Evolutionary conservation across 2,329 filamentous ascomycete genomes (phyloP).

Genomic region (Aspergillus phoenicis): DNA sequence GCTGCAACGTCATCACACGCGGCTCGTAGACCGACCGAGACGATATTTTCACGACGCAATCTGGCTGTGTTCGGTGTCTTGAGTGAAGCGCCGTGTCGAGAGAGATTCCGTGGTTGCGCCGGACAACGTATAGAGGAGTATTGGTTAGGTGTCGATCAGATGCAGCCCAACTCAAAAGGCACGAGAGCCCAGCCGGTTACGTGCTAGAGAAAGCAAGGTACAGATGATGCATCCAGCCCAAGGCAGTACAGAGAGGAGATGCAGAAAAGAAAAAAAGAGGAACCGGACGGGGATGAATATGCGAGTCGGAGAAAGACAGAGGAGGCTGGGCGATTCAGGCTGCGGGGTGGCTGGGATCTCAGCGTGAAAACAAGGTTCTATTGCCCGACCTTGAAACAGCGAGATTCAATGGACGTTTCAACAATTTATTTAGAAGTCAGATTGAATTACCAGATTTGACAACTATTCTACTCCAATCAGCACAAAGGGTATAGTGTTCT

Average conservation of each 20-base stretch:
- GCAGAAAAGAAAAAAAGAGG: conserved; percentile 3
- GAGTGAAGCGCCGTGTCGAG: neutral
- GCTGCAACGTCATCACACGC: conserved; percentile 8
- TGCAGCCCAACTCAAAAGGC: conserved; percentile 17
- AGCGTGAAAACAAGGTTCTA: too few species aligned
- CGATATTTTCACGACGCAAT: neutral
- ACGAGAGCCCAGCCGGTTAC: conserved; percentile 16
- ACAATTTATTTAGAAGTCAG: neutral
- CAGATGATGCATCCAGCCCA: conserved; percentile 9
- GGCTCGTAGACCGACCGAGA: neutral
- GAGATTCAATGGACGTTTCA: neutral
- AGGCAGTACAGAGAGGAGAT: neutral
- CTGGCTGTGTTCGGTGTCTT: neutral
- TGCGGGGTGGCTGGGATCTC: conserved; percentile 35
- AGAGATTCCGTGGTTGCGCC: conserved; percentile 3
- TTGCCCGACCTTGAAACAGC: too few species aligned
- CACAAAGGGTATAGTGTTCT: neutral
- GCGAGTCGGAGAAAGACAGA: conserved; percentile 17
- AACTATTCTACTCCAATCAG: neutral
- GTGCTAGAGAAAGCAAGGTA: conserved; percentile 6
- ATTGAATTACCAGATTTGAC: neutral
- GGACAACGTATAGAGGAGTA: conserved; percentile 6
- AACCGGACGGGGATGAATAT: conserved; percentile 8
- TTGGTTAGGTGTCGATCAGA: conserved; percentile 14
- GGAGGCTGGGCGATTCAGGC: conserved; percentile 38